Conservation (phyloP, 192 early-diverging fungal species). For the Geranomyces michiganensis region DNA sequence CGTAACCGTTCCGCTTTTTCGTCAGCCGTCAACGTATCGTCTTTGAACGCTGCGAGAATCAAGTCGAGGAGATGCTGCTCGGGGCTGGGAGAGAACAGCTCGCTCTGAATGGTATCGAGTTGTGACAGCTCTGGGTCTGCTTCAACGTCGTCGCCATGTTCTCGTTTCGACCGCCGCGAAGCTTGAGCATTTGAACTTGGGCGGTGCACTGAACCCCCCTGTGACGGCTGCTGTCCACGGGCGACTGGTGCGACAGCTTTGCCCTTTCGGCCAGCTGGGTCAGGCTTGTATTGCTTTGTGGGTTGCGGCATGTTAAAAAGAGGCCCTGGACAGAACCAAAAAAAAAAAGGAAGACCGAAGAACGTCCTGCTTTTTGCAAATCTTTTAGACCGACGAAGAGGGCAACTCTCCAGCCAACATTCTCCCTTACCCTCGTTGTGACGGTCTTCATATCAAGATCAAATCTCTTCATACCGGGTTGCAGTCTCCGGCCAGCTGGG, state of each 20-base stretch:
- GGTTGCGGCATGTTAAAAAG: constrained; percentile 2
- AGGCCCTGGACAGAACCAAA: too few relatives aligned
- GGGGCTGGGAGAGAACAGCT: neutral
- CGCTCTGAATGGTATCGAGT: neutral
- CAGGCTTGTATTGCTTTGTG: constrained; percentile 7
- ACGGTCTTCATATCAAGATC: too few relatives aligned
- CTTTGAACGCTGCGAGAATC: constrained; percentile 5
- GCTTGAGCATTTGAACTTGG: neutral
- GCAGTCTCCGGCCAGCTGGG: too few relatives aligned
- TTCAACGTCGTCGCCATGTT: neutral
- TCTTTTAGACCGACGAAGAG: too few relatives aligned
- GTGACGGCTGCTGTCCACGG: neutral
- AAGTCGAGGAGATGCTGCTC: constrained; percentile 9
- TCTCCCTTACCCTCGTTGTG: too few relatives aligned
- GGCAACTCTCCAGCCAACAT: too few relatives aligned
- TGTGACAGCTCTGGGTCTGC: neutral
- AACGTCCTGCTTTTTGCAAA: too few relatives aligned
- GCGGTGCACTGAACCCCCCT: neutral
- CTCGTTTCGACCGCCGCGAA: neutral
- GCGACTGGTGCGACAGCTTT: neutral
- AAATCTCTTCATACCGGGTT: too few relatives aligned
- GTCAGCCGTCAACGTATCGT: neutral
- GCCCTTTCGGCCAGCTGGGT: neutral
- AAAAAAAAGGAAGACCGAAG: too few relatives aligned
- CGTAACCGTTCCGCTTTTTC: constrained; percentile 53